phyloP scores from a whole-genome alignment of 2,329 filamentous ascomycete genomes.

The Paecilomyces fulvus region DNA sequence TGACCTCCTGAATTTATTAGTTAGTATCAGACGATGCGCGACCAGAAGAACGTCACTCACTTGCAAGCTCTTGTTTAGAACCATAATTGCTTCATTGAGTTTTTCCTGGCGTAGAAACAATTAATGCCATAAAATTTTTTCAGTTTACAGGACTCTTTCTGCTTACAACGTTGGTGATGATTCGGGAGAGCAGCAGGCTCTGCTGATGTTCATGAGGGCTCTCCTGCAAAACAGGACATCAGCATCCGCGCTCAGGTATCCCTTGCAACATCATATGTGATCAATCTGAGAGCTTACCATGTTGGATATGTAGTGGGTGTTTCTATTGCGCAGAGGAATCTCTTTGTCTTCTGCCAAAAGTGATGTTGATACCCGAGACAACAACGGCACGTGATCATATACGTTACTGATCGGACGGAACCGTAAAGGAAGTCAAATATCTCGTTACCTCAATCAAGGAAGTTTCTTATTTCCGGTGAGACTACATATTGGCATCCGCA shows the following conservation, averaged over 20 bases:
- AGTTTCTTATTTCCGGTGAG: background rate
- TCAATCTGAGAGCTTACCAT: conserved; percentile 2
- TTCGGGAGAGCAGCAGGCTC: conserved; percentile 82
- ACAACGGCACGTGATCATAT: conserved; percentile 4
- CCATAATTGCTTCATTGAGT: conserved; percentile 85
- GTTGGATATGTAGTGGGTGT: background rate
- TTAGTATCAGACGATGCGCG: background rate
- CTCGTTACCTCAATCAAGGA: background rate
- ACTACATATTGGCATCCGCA: background rate
- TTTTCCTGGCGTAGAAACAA: conserved; percentile 61
- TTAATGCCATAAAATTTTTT: conserved; percentile 1
- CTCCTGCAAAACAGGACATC: conserved; percentile 49
- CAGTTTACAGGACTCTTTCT: conserved; percentile 6
- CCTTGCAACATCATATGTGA: background rate
- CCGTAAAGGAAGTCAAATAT: background rate
- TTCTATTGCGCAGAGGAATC: background rate
- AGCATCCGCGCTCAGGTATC: background rate
- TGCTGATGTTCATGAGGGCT: conserved; percentile 97
- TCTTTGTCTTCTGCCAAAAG: conserved; percentile 7
- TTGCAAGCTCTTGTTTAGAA: conserved; percentile 87
- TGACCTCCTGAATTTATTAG: conserved; percentile 66
- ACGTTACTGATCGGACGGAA: background rate
- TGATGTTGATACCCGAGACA: conserved; percentile 4
- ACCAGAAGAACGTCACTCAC: conserved; percentile 35
- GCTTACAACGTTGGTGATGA: conserved; percentile 89